These are phyloP conservation scores for Ampelocalamus luodianensis DNA, from an alignment of 176 grass and related monocot genomes.

Conservation along the genomic window DNA sequence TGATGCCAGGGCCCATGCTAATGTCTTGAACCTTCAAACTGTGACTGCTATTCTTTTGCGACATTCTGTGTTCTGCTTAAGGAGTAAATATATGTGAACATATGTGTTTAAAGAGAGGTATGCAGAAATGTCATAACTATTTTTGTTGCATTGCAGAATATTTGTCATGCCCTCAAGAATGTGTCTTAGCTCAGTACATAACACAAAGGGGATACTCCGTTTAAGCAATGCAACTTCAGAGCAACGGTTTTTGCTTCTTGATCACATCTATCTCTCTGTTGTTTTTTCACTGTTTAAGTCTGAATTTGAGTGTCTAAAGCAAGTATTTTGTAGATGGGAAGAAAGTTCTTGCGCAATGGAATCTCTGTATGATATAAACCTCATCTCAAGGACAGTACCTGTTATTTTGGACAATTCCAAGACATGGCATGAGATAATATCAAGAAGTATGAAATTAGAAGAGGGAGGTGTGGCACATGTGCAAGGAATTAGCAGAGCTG, in stretches of 20 bases:
- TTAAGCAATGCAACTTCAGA: constrained; percentile 49
- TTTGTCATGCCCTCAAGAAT: constrained; percentile 95
- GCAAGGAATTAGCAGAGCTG: constrained; percentile 66
- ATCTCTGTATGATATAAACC: constrained; percentile 72
- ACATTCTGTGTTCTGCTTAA: constrained; percentile 4
- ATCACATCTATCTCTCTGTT: background rate
- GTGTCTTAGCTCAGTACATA: constrained; percentile 84
- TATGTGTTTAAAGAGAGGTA: background rate
- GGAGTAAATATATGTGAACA: background rate
- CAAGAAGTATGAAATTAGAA: constrained; percentile 58
- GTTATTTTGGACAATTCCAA: constrained; percentile 84
- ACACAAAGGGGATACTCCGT: constrained; percentile 65
- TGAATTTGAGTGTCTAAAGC: constrained; percentile 18
- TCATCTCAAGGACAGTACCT: constrained; percentile 67
- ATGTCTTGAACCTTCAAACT: constrained; percentile 2
- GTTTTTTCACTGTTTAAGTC: background rate
- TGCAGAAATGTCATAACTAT: constrained; percentile 8
- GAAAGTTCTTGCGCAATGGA: constrained; percentile 76
- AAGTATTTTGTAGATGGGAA: constrained; percentile 64
- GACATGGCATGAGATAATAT: constrained; percentile 57
- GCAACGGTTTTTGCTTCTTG: constrained; percentile 56
- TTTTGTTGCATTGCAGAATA: constrained; percentile 56
- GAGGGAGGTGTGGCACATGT: constrained; percentile 57
- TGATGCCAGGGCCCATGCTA: constrained; percentile 10
- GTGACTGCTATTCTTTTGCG: background rate